Conservation (phyloP, 805 yeast genomes). For the Yarrowia keelungensis region DNA sequence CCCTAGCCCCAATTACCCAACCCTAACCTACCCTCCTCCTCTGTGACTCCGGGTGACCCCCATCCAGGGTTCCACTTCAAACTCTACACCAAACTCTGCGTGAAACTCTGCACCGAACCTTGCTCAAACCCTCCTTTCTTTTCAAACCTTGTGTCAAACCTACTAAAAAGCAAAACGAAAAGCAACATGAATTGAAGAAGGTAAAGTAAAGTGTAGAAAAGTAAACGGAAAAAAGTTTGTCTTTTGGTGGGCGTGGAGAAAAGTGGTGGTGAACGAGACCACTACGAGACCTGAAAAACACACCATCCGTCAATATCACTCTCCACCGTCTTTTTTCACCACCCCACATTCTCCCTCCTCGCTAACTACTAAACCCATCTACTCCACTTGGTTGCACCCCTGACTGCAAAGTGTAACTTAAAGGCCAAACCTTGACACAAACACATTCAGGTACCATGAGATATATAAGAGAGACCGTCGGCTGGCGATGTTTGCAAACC, state of each 20-base stretch:
- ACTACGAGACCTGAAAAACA: no score
- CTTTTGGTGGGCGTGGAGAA: constrained; percentile 2
- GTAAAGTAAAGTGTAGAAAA: not conserved
- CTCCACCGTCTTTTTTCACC: not conserved
- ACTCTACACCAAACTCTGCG: not conserved
- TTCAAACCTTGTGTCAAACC: no score
- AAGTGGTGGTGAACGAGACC: no score
- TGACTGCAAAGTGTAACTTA: constrained; percentile 4
- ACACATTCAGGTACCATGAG: constrained; percentile 26
- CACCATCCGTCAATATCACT: no score
- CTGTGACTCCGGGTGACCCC: constrained; percentile 1
- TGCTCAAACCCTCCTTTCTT: no score
- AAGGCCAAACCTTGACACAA: not conserved
- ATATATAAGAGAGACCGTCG: not conserved
- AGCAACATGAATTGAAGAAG: not conserved
- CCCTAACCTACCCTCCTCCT: no score
- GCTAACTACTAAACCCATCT: no score
- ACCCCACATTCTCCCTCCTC: not conserved
- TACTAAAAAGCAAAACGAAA: not conserved
- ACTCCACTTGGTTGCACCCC: constrained; percentile 7
- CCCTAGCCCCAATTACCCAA: no score
- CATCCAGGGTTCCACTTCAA: constrained; percentile 11
- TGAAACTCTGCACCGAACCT: no score
- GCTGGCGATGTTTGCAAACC: no score
- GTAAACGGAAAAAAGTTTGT: constrained; percentile 7